Percentiles rank a stretch among this genome's conserved stretches.
phyloP scores from a whole-genome alignment of 2,329 filamentous ascomycete species.

The Diaporthe ampelina region DNA sequence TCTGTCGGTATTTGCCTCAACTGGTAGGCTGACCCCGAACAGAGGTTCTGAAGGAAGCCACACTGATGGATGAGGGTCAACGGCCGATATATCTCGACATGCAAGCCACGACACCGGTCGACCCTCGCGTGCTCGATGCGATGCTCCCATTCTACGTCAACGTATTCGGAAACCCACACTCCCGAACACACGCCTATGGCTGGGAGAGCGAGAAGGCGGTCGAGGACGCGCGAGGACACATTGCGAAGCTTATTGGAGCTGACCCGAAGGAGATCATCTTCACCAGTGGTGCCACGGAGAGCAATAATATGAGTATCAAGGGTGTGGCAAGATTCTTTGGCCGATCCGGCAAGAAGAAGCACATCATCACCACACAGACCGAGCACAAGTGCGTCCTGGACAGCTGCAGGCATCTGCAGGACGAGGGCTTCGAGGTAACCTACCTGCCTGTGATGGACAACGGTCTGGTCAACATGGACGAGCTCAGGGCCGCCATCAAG shows the following conservation, averaged over 20 bases:
- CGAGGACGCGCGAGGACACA: slow-evolving; percentile 85
- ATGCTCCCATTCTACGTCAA: slow-evolving; percentile 97
- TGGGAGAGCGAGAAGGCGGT: slow-evolving; percentile 98
- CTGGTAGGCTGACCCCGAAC: slow-evolving; percentile 36
- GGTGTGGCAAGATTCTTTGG: slow-evolving; percentile 97
- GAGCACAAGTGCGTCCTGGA: slow-evolving; percentile 99
- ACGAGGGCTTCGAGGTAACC: slow-evolving; percentile 97
- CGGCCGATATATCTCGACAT: slow-evolving; percentile 98
- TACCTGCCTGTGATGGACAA: slow-evolving; percentile 92
- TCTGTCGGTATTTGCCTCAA: not conserved
- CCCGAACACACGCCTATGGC: slow-evolving; percentile 95
- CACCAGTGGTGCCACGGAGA: slow-evolving; percentile 97
- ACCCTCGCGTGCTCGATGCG: slow-evolving; percentile 93
- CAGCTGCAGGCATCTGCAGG: slow-evolving; percentile 95
- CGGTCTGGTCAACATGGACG: slow-evolving; percentile 86
- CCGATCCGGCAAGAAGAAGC: slow-evolving; percentile 94
- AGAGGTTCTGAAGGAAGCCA: slow-evolving; percentile 91
- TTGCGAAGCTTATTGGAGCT: slow-evolving; percentile 90
- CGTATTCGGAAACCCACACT: slow-evolving; percentile 97
- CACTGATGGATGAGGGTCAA: slow-evolving; percentile 91
- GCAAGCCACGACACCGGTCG: slow-evolving; percentile 96
- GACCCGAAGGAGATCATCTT: slow-evolving; percentile 99
- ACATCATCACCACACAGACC: slow-evolving; percentile 97
- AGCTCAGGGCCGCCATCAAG: slow-evolving; percentile 89
- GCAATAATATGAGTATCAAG: slow-evolving; percentile 99